Conservation (phyloP, 2,329 filamentous ascomycete genomes). For the Basipetospora sp. region DNA sequence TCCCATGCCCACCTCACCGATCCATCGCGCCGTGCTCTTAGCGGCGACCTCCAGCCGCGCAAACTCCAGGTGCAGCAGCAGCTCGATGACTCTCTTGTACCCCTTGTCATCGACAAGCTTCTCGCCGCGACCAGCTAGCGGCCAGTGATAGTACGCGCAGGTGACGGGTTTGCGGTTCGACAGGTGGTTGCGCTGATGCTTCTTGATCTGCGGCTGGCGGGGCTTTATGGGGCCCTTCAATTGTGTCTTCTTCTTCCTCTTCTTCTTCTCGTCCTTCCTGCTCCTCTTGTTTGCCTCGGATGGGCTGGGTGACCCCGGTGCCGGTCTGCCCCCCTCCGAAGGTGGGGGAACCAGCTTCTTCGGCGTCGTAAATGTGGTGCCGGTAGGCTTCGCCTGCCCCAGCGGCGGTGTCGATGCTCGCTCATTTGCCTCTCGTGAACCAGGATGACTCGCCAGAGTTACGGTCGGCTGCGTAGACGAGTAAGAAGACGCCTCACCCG, state of each 20-base stretch:
- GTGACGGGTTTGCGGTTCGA: constrained; percentile 29
- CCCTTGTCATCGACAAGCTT: constrained; percentile 46
- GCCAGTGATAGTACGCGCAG: constrained; percentile 55
- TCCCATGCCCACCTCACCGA: constrained; percentile 46
- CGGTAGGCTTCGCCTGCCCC: not conserved
- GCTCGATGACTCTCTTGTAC: constrained; percentile 54
- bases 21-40: constrained; percentile 55
- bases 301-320: not conserved
- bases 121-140: constrained; percentile 43
- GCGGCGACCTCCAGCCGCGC: constrained; percentile 46
- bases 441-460: too few relatives aligned
- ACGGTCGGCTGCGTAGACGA: too few relatives aligned
- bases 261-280: constrained; percentile 21
- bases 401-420: constrained; percentile 10
- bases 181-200: constrained; percentile 32
- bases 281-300: constrained; percentile 11
- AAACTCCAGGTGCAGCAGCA: constrained; percentile 63
- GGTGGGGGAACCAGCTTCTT: constrained; percentile 19
- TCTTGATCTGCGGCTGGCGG: constrained; percentile 52
- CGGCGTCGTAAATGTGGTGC: constrained; percentile 14
- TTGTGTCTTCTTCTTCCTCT: constrained; percentile 31
- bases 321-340: constrained; percentile 4
- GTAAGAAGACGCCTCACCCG: constrained; percentile 6
- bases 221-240: constrained; percentile 47
- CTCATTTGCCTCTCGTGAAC: not conserved